These are phyloP conservation scores for Hygrocybe punicea DNA, from an alignment of 768 basidiomycete genomes.

Conservation along the genomic window DNA sequence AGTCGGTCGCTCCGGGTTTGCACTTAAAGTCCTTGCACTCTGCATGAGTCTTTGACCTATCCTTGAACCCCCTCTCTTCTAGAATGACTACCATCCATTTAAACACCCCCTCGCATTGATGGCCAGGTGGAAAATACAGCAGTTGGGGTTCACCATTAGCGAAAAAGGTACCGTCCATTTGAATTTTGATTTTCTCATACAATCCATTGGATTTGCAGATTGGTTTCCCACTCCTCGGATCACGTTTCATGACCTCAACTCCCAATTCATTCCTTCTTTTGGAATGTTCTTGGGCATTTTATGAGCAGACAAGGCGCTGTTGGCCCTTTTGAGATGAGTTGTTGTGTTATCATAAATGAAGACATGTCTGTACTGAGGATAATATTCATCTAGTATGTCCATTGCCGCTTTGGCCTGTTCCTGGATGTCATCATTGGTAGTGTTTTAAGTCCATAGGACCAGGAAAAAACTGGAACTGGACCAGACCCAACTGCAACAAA, in stretches of 20 bases:
- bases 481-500: too few relatives aligned
- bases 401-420: slow-evolving; percentile 18
- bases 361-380: slow-evolving; percentile 4
- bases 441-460: too few relatives aligned
- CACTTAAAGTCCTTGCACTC: slow-evolving; percentile 11
- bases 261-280: slow-evolving; percentile 1
- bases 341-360: neutral
- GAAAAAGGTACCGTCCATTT: slow-evolving; percentile 30
- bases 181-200: slow-evolving; percentile 23
- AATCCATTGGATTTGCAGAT: slow-evolving; percentile 22
- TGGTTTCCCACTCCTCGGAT: slow-evolving; percentile 18
- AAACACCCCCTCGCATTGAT: neutral
- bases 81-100: slow-evolving; percentile 8
- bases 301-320: slow-evolving; percentile 20
- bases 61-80: slow-evolving; percentile 1
- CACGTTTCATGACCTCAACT: neutral
- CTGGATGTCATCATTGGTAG: too few relatives aligned
- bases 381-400: slow-evolving; percentile 23
- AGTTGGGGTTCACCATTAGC: slow-evolving; percentile 23
- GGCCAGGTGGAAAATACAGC: slow-evolving; percentile 30
- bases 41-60: neutral
- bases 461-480: too few relatives aligned
- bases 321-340: slow-evolving; percentile 23
- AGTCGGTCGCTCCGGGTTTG: slow-evolving; percentile 10
- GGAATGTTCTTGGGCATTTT: slow-evolving; percentile 19